Conservation (phyloP, 345 rosid species). For the Noccaea bulbosa region DNA sequence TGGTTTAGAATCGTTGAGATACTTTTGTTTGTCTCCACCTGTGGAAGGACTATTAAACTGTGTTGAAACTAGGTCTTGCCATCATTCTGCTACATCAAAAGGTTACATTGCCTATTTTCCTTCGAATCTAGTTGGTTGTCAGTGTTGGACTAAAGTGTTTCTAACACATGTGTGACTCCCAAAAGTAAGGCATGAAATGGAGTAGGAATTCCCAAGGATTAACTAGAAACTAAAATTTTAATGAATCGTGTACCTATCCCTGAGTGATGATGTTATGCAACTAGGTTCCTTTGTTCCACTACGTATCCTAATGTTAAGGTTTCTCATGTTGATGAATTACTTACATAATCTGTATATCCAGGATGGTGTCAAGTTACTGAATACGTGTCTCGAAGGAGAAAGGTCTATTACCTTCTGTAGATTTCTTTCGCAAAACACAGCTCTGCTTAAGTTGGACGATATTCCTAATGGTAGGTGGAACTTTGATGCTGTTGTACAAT, state of each 20-base stretch:
- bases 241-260: background rate
- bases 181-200: background rate
- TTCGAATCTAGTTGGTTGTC: background rate
- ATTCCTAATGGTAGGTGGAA: slow-evolving; percentile 70
- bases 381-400: slow-evolving; percentile 81
- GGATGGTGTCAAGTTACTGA: slow-evolving; percentile 88
- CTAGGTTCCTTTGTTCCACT: slow-evolving; percentile 10
- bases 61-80: background rate
- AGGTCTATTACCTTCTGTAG: slow-evolving; percentile 65
- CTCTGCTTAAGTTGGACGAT: slow-evolving; percentile 63
- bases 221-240: background rate
- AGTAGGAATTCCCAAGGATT: background rate
- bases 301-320: background rate
- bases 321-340: slow-evolving; percentile 8
- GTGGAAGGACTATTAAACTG: background rate
- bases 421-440: slow-evolving; percentile 67
- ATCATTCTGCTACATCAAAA: background rate
- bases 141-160: slow-evolving; percentile 4
- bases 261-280: slow-evolving; percentile 6
- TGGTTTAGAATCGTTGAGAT: slow-evolving; percentile 14
- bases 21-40: slow-evolving; percentile 5
- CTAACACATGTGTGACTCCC: background rate
- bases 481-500: slow-evolving; percentile 12
- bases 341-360: slow-evolving; percentile 36
- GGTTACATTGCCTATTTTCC: background rate